Percentiles rank a stretch among this genome's conserved stretches.
phyloP scores from a whole-genome alignment of 495 filamentous ascomycete genomes.

The Penicillium psychrofluorescens region DNA sequence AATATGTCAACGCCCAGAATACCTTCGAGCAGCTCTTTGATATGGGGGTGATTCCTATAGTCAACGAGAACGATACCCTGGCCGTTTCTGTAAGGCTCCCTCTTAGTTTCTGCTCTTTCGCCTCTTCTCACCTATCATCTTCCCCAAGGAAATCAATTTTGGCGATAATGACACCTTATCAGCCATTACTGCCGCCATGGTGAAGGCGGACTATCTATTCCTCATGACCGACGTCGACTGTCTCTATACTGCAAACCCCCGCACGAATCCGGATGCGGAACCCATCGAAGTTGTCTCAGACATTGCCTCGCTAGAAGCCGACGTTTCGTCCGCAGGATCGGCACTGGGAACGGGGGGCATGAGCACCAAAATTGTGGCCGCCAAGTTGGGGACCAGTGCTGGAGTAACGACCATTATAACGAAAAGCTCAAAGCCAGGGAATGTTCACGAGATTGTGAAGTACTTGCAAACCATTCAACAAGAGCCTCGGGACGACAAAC shows the following conservation, averaged over 20 bases:
- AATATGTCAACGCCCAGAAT: constrained; percentile 95
- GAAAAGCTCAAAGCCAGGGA: constrained; percentile 83
- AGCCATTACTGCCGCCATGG: constrained; percentile 94
- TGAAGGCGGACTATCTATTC: constrained; percentile 94
- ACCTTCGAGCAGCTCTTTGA: constrained; percentile 82
- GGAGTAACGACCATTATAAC: constrained; percentile 96
- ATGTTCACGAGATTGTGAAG: constrained; percentile 77
- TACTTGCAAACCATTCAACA: constrained; percentile 60
- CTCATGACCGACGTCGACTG: constrained; percentile 99
- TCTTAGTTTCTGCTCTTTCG: neutral
- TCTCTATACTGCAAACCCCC: constrained; percentile 90
- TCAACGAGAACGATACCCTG: constrained; percentile 97
- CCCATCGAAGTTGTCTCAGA: constrained; percentile 92
- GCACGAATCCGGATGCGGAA: constrained; percentile 73
- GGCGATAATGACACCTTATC: constrained; percentile 97
- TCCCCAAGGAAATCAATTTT: constrained; percentile 84
- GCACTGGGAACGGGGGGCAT: constrained; percentile 93
- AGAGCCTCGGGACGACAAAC: constrained; percentile 5
- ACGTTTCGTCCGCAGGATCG: constrained; percentile 86
- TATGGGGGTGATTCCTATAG: constrained; percentile 96
- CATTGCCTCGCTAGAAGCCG: constrained; percentile 74
- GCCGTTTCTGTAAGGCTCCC: constrained; percentile 61
- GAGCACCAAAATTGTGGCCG: constrained; percentile 95
- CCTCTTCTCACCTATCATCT: neutral
- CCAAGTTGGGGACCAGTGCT: constrained; percentile 85